Evolutionary conservation across 1,139 yeast species (phyloP), one percentile per base, ranked within the genome.

Genomic region (Blastobotrys apis): DNA sequence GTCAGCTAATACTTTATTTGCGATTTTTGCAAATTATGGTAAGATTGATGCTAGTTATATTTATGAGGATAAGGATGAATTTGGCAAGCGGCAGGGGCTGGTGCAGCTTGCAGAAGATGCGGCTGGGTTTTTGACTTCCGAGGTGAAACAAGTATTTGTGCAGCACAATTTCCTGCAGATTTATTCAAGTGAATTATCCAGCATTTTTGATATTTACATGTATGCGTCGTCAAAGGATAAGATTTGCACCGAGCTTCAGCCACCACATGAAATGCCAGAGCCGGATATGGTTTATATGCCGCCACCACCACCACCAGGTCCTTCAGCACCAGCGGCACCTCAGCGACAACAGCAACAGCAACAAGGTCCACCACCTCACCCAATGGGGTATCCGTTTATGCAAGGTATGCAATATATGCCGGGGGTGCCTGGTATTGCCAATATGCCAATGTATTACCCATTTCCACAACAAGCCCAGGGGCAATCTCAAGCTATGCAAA

Each of bases 11-110:
- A 43, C 41, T 12, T 36, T 53, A 19, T 51, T 36, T 32, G 45
- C 45, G 4, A 39, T 49, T 15, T 53, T 53, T 35, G n/a, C 49
- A 2, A 30, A 42, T 20, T 52, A 48, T 33, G 45, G 45, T 15
- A 26, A 33, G 16, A 47, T 47, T 20, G 43, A 46, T 15, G 44
- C 52, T 4, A 42, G 50, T 19, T 53, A 39, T 30, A 47, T 52
- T 29, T 53, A 50, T 39, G 50, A 53, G 21, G 53, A 47, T 20
- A 43, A 43, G 32, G 51, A 47, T 30, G 50, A 51, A 27, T 38
- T 36, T 39, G 49, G 49, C 25, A 38, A 37, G 23, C 47, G 50
- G 13, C 48, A 48, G 33, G 56, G 54, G 5, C 37, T 53, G 13
- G 51, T 52, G 13, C 50, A 52, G 37, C 47, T 53, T 47, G 37